A percentile compares a stretch with the other conserved stretches of the same genome.
phyloP scores from a whole-genome alignment of 345 rosid species.

The Limnanthes douglasii region DNA sequence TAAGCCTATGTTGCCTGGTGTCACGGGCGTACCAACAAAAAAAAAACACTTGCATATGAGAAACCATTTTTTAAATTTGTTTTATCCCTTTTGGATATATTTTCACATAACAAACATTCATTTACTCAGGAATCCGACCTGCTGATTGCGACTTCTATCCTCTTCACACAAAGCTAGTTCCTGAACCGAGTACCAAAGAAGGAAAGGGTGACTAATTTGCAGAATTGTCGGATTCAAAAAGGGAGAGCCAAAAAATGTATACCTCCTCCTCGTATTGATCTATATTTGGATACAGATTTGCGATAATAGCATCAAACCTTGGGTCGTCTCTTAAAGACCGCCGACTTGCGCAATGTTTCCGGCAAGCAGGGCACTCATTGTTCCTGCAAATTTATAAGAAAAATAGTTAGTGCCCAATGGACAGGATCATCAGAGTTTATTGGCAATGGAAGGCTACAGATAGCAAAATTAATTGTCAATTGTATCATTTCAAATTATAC shows the following conservation, averaged over 20 bases:
- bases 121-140: constrained; percentile 27
- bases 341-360: constrained; percentile 68
- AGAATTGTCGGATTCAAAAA: constrained; percentile 2
- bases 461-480: no score
- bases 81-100: not conserved
- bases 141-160: constrained; percentile 79
- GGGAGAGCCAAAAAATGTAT: constrained; percentile 6
- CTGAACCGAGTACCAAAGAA: constrained; percentile 21
- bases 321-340: constrained; percentile 81
- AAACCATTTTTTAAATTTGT: not conserved
- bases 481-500: no score
- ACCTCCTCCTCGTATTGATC: constrained; percentile 68
- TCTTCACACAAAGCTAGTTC: constrained; percentile 92
- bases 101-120: not conserved
- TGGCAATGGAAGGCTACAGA: no score
- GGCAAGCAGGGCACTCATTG: constrained; percentile 88
- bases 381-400: constrained; percentile 46
- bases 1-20: no score
- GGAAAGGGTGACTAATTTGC: constrained; percentile 4
- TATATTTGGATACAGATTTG: constrained; percentile 49
- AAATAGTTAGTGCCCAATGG: no score
- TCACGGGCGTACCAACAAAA: no score
- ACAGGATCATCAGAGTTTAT: no score
- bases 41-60: constrained; percentile 1
- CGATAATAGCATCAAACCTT: constrained; percentile 62